These are phyloP conservation scores for Lactuca sativa DNA, from an alignment of 129 eudicot species.

Conservation along the genomic window DNA sequence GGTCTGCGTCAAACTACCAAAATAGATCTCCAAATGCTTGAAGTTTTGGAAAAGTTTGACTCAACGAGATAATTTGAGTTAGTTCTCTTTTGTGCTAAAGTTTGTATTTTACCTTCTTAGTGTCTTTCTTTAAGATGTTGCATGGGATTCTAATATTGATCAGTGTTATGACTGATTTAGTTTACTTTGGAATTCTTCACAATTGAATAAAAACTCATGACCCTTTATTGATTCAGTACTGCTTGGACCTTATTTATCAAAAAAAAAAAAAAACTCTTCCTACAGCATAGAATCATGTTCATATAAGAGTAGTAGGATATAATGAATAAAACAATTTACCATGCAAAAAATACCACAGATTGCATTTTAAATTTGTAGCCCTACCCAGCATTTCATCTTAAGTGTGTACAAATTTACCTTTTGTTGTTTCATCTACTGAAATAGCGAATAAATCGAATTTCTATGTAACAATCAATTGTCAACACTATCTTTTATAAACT, in stretches of 20 bases:
- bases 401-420: background rate
- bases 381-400: background rate
- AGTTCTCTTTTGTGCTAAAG: too few relatives aligned
- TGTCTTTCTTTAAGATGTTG: too few relatives aligned
- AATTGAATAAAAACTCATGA: background rate
- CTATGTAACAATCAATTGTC: background rate
- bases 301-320: too few relatives aligned
- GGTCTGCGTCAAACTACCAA: background rate
- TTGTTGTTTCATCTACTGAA: background rate
- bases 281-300: too few relatives aligned
- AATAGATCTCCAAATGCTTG: background rate
- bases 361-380: background rate
- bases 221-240: background rate
- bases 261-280: too few relatives aligned
- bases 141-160: background rate
- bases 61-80: background rate
- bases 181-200: background rate
- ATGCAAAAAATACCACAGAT: too few relatives aligned
- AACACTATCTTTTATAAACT: background rate
- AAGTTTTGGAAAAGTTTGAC: background rate
- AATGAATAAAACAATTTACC: too few relatives aligned
- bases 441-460: background rate
- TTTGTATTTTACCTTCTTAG: background rate
- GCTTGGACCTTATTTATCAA: background rate
- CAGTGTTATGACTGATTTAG: background rate